A percentile compares a stretch with the other conserved stretches of the same genome.
phyloP scores from a whole-genome alignment of 176 grass and related monocot genomes.

The Metroxylon sagu region DNA sequence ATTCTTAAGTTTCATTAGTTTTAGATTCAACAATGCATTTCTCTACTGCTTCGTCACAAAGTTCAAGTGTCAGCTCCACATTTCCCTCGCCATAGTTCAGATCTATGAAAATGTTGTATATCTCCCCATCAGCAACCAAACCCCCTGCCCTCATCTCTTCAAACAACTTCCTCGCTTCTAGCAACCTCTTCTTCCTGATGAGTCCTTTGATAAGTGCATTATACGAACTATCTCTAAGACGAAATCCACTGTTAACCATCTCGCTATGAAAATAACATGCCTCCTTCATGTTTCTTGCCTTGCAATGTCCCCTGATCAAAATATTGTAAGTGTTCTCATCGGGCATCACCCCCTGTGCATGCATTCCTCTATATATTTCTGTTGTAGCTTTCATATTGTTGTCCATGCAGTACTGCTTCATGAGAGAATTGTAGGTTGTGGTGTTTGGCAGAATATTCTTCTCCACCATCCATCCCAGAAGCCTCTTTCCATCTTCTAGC shows the following conservation, averaged over 20 bases:
- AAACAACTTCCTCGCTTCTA: constrained; percentile 66
- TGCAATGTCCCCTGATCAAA: constrained; percentile 82
- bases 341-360: constrained; percentile 32
- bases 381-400: constrained; percentile 82
- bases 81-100: constrained; percentile 42
- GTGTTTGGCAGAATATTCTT: constrained; percentile 53
- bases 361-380: constrained; percentile 69
- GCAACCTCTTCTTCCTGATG: constrained; percentile 75
- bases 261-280: constrained; percentile 69
- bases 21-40: constrained; percentile 26
- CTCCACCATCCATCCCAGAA: constrained; percentile 84
- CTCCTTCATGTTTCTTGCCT: constrained; percentile 88
- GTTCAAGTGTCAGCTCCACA: constrained; percentile 57
- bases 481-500: constrained; percentile 62
- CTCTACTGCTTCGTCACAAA: constrained; percentile 71
- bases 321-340: constrained; percentile 93
- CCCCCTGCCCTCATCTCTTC: constrained; percentile 66
- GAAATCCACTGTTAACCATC: constrained; percentile 69
- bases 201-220: constrained; percentile 71
- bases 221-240: constrained; percentile 52
- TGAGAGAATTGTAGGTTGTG: constrained; percentile 77
- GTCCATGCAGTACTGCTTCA: constrained; percentile 65
- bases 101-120: constrained; percentile 75
- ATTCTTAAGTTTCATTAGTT: constrained; percentile 1
- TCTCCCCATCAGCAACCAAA: constrained; percentile 50